phyloP scores from a whole-genome alignment of 306 rosid species.

The Vachellia pachyceras region DNA sequence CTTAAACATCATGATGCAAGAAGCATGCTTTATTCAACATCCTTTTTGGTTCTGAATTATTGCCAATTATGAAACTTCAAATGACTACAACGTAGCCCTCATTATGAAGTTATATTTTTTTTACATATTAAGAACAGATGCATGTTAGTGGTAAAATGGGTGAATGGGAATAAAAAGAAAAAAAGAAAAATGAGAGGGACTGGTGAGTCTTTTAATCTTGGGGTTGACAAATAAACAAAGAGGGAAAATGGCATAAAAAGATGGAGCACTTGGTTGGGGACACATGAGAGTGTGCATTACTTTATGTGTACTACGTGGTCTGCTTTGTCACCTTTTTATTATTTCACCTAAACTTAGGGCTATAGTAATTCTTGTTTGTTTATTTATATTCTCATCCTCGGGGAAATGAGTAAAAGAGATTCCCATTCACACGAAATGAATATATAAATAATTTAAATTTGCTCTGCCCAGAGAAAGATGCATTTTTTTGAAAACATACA shows the following conservation, averaged over 20 bases:
- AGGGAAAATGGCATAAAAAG: slow-evolving; percentile 42
- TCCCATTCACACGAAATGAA: slow-evolving; percentile 41
- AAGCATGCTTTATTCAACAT: slow-evolving; percentile 16
- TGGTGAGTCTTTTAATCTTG: slow-evolving; percentile 9
- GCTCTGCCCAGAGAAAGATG: not conserved
- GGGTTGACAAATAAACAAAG: slow-evolving; percentile 31
- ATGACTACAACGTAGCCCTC: not conserved
- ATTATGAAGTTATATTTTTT: not conserved
- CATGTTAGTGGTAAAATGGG: not conserved
- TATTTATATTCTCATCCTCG: not conserved
- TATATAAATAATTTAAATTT: not conserved
- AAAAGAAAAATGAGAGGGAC: too few relatives aligned
- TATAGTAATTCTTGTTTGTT: slow-evolving; percentile 39
- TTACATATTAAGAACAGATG: not conserved
- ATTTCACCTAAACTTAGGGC: slow-evolving; percentile 46
- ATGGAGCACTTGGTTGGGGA: slow-evolving; percentile 59
- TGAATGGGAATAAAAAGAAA: not conserved
- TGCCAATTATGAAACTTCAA: slow-evolving; percentile 29
- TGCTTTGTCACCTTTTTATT: slow-evolving; percentile 39
- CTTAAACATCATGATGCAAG: slow-evolving; percentile 38
- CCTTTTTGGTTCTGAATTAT: slow-evolving; percentile 20
- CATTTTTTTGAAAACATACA: slow-evolving; percentile 30
- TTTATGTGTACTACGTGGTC: slow-evolving; percentile 41
- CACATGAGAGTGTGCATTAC: slow-evolving; percentile 55
- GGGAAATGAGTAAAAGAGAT: slow-evolving; percentile 68